Percentiles rank a stretch among this genome's conserved stretches.
These are phyloP conservation scores for Colletotrichum musicola DNA, from an alignment of 2,329 filamentous ascomycete species.

Conservation along the genomic window DNA sequence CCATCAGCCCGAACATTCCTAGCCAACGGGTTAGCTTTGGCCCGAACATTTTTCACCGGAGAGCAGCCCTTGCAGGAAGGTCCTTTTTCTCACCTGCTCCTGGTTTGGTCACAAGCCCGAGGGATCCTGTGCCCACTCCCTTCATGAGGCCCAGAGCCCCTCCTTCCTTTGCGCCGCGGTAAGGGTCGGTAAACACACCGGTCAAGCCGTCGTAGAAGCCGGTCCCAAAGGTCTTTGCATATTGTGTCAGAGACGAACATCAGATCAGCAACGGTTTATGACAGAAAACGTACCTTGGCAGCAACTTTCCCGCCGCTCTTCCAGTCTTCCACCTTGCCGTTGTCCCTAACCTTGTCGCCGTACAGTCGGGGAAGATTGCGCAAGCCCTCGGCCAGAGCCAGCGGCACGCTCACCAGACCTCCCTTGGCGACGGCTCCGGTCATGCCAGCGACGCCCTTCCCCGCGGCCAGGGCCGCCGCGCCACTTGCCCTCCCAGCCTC, in stretches of 20 bases:
- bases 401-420: slow-evolving; percentile 50
- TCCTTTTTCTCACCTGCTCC: slow-evolving; percentile 42
- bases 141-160: slow-evolving; percentile 49
- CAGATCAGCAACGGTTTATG: not conserved
- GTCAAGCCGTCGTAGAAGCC: slow-evolving; percentile 49
- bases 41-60: slow-evolving; percentile 1
- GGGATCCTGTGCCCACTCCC: slow-evolving; percentile 49
- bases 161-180: slow-evolving; percentile 47
- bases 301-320: slow-evolving; percentile 48
- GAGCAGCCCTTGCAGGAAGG: no score
- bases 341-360: slow-evolving; percentile 49
- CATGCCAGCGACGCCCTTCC: slow-evolving; percentile 44
- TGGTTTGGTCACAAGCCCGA: slow-evolving; percentile 42
- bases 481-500: slow-evolving; percentile 24
- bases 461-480: slow-evolving; percentile 25
- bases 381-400: slow-evolving; percentile 51
- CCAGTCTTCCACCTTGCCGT: slow-evolving; percentile 49
- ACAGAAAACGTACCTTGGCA: slow-evolving; percentile 41
- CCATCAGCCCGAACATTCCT: slow-evolving; percentile 46
- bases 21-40: slow-evolving; percentile 2
- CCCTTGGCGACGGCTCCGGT: slow-evolving; percentile 47
- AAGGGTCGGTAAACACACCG: slow-evolving; percentile 47
- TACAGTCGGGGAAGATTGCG: slow-evolving; percentile 50
- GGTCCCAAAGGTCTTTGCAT: slow-evolving; percentile 32
- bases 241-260: not conserved